phyloP scores from a whole-genome alignment of 352 stramenopile genomes.

The Phytophthora hybrid region DNA sequence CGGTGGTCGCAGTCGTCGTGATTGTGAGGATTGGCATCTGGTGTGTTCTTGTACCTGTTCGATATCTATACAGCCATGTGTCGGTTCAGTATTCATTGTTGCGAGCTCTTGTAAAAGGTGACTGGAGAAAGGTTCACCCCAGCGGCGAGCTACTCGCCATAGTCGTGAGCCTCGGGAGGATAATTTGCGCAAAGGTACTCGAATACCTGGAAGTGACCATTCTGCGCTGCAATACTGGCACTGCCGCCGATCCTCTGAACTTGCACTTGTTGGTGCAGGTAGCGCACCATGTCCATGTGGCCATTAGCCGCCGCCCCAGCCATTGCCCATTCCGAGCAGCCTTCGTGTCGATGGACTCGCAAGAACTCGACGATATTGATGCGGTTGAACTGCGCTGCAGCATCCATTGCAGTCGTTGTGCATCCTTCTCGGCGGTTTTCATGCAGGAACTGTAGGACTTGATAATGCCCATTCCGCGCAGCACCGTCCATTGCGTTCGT shows the following conservation, averaged over 20 bases:
- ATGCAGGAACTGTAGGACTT: constrained; percentile 27
- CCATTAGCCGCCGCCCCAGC: constrained; percentile 23
- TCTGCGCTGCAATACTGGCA: constrained; percentile 26
- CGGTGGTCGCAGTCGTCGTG: not conserved
- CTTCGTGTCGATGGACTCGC: constrained; percentile 16
- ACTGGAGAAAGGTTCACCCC: not conserved
- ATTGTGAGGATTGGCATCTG: not conserved
- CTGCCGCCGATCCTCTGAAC: constrained; percentile 25
- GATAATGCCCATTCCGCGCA: constrained; percentile 22
- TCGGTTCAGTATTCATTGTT: too few relatives aligned
- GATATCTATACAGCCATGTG: too few relatives aligned
- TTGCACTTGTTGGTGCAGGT: constrained; percentile 24
- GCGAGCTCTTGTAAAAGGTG: too few relatives aligned
- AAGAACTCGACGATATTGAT: constrained; percentile 25
- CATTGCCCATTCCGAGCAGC: constrained; percentile 31
- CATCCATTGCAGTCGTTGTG: constrained; percentile 26
- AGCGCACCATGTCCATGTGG: constrained; percentile 26
- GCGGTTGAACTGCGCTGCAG: constrained; percentile 25
- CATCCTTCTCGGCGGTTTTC: constrained; percentile 25
- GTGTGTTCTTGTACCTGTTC: too few relatives aligned
- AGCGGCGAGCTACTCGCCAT: constrained; percentile 7
- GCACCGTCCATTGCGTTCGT: constrained; percentile 22
- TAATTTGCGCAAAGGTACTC: constrained; percentile 31
- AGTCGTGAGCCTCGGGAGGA: constrained; percentile 15
- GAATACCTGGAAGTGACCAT: constrained; percentile 24